Conservation (phyloP, 1,139 yeast genomes). For the Yamadazyma diospyri region DNA sequence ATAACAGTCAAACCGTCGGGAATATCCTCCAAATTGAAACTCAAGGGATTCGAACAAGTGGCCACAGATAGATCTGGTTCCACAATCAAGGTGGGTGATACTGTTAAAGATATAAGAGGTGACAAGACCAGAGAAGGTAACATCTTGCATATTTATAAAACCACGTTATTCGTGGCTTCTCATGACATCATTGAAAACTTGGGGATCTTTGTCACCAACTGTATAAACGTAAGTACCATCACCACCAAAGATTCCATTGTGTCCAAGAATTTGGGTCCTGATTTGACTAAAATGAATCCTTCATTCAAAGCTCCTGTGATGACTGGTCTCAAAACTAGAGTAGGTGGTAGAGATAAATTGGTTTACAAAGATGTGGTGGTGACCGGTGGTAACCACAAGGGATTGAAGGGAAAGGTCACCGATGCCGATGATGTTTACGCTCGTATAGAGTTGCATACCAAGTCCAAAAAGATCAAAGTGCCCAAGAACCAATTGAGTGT, state of each 20-base stretch:
- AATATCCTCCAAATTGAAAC: conserved; percentile 67
- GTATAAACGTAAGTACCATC: conserved; percentile 75
- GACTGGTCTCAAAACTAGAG: conserved; percentile 53
- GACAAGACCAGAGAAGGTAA: conserved; percentile 75
- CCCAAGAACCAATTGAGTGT: conserved; percentile 75
- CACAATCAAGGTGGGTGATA: conserved; percentile 85
- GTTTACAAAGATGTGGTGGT: conserved; percentile 83
- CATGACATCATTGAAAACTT: conserved; percentile 78
- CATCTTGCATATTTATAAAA: conserved; percentile 81
- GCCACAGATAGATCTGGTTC: conserved; percentile 87
- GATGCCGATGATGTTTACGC: conserved; percentile 92
- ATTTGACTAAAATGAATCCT: conserved; percentile 84
- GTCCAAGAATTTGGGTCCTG: conserved; percentile 57
- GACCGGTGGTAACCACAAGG: conserved; percentile 88
- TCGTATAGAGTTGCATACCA: conserved; percentile 89
- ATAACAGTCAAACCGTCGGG: conserved; percentile 72
- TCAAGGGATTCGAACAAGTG: conserved; percentile 66
- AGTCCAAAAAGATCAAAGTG: conserved; percentile 82
- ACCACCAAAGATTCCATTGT: conserved; percentile 75
- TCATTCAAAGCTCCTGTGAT: conserved; percentile 50
- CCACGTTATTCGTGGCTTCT: conserved; percentile 73
- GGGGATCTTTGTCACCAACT: conserved; percentile 83
- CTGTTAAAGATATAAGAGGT: conserved; percentile 74
- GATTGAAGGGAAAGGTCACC: conserved; percentile 87
- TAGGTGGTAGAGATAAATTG: conserved; percentile 76